Conservation (phyloP, 2,329 filamentous ascomycete genomes). For the Fusarium sp. region DNA sequence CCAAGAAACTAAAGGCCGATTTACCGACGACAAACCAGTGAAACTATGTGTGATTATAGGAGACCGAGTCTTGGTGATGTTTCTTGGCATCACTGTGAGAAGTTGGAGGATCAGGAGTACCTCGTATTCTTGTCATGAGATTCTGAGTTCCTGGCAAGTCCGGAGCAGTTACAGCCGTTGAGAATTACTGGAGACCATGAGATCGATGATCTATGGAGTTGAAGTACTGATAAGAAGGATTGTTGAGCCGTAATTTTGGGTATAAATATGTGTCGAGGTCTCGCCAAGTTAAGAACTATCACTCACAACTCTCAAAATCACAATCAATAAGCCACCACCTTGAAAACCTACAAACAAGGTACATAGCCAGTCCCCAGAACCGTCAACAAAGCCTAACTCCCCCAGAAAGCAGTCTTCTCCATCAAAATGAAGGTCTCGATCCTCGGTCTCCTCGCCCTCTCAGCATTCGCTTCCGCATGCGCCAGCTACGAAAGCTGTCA, state of each 20-base stretch:
- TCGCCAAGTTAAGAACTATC: accelerated
- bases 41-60: too few species aligned
- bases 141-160: background rate
- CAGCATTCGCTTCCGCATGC: background rate
- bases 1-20: background rate
- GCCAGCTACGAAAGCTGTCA: background rate
- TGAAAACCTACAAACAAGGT: background rate
- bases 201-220: background rate
- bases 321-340: background rate
- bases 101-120: too few species aligned
- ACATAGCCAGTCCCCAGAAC: accelerated
- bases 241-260: background rate
- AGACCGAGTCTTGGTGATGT: background rate
- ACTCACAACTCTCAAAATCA: background rate
- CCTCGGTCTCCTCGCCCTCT: background rate
- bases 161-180: accelerated
- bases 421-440: background rate
- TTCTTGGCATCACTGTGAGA: background rate
- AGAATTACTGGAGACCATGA: background rate
- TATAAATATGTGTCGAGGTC: background rate
- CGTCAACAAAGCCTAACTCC: accelerated
- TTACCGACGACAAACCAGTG: background rate
- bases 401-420: background rate
- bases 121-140: background rate
- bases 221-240: accelerated